phyloP scores from a whole-genome alignment of 805 yeast species.

The Wickerhamiella cacticola region DNA sequence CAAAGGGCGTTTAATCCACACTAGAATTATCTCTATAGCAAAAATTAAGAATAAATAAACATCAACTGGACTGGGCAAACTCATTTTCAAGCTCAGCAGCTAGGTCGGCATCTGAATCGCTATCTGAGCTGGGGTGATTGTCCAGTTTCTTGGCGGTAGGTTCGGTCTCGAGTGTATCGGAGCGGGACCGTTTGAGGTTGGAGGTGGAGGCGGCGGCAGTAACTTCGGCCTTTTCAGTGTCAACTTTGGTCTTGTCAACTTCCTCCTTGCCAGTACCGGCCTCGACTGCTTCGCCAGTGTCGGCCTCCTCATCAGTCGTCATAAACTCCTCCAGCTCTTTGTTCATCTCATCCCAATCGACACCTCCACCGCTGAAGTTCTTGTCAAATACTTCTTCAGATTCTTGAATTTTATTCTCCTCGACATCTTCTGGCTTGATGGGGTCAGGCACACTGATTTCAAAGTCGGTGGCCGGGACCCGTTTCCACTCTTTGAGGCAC shows the following conservation, averaged over 20 bases:
- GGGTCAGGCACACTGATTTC: conserved; percentile 41
- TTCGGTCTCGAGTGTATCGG: not conserved
- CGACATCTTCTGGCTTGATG: conserved; percentile 26
- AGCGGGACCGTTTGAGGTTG: not conserved
- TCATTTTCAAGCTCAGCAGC: not conserved
- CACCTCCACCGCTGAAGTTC: conserved; percentile 24
- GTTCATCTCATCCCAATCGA: conserved; percentile 41
- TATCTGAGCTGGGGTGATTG: not conserved
- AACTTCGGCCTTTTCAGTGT: not conserved
- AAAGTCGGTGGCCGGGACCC: conserved; percentile 50
- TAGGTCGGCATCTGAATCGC: not conserved
- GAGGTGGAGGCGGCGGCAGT: not conserved
- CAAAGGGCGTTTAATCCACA: not conserved
- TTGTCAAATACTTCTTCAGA: conserved; percentile 30
- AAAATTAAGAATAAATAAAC: not conserved
- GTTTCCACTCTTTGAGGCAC: conserved; percentile 68
- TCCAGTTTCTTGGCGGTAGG: not conserved
- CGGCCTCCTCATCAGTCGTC: conserved; percentile 26
- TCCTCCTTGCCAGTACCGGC: not conserved
- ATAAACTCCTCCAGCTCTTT: conserved; percentile 45
- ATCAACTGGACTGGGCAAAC: not conserved
- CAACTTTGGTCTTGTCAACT: not conserved
- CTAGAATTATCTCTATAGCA: not conserved
- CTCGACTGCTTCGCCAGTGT: conserved; percentile 15
- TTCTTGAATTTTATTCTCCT: conserved; percentile 22